Evolutionary conservation across 164 flowering plant genomes (phyloP), one percentile per base, ranked within the genome.

Genomic region (Vitis labrusca): DNA sequence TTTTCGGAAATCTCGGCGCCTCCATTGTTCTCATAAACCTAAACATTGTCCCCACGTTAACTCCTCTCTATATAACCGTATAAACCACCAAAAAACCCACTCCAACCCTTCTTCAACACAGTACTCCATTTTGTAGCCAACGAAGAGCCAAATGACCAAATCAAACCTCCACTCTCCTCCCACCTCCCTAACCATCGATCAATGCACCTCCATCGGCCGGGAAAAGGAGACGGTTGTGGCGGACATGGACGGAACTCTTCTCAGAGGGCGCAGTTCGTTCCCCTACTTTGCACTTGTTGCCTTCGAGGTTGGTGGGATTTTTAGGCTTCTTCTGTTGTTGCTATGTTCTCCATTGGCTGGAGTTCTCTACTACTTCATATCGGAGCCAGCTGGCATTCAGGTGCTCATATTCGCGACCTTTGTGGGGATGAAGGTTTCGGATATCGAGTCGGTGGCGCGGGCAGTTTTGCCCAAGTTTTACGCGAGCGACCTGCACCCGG

Each of bases 401-500:
- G 75, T 81, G 9, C 67, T 84, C 9, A 68, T 82, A 15, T 84
- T 84, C 47, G 77, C 73, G 0, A 52, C 85, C 8, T 78, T 72
- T 29, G 80, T 55, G 0, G 85, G 87, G 0, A 50, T 82, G 81
- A 78, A 52, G 13, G 78, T 76, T 27, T 29, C 73, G 8, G 78
- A 73, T 37, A 84, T 84, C 6, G 84, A 84, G 65, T 78, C 81
- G 0, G 82, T 78, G 73, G 83, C 84, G 0, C 69, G 82, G 0
- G 87, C 85, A 0, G 85, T 84, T 7, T 59, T 84, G 70, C 85
- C 85, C 1, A 82, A 82, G 74, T 84, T 84, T 30, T 82, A 84
- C 71, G 32, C 82, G 3, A 7, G 55, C 11, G 85, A 84, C 37
- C 57, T 84, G 16, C 80, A 78, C 63, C 71, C 80, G 8, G 80